Conservation (phyloP, 2,329 filamentous ascomycete species). For the Talaromyces funiculosus region DNA sequence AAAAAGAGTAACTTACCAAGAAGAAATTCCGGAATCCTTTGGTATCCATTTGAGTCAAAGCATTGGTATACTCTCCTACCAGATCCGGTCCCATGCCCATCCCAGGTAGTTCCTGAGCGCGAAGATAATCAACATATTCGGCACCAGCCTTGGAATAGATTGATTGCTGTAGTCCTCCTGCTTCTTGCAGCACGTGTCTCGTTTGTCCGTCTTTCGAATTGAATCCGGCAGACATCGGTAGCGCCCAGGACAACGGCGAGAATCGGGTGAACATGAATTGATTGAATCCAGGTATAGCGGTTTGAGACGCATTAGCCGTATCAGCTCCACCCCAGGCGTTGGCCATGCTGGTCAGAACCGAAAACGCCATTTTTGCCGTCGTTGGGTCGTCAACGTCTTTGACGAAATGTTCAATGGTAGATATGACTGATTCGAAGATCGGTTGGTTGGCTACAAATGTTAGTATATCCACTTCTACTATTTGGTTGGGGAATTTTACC, state of each 20-base stretch:
- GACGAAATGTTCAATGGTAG: conserved; percentile 77
- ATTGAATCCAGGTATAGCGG: conserved; percentile 76
- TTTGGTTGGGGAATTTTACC: conserved; percentile 35
- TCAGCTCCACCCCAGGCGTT: conserved; percentile 87
- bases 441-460: conserved; percentile 63
- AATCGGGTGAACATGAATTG: conserved; percentile 84
- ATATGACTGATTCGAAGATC: conserved; percentile 81
- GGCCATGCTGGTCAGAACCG: conserved; percentile 76
- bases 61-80: conserved; percentile 44
- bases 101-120: conserved; percentile 40
- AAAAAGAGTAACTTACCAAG: conserved; percentile 29
- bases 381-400: conserved; percentile 66
- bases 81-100: conserved; percentile 45
- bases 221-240: conserved; percentile 73
- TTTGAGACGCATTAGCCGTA: conserved; percentile 31
- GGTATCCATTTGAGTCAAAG: conserved; percentile 39
- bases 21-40: conserved; percentile 47
- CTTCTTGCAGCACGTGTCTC: conserved; percentile 80
- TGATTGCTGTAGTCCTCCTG: conserved; percentile 77
- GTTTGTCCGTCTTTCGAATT: conserved; percentile 82
- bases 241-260: conserved; percentile 83
- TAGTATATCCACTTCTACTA: background rate
- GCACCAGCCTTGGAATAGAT: conserved; percentile 88
- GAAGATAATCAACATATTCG: conserved; percentile 59
- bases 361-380: conserved; percentile 70